Percentiles rank a stretch among this genome's conserved stretches.
Evolutionary conservation across 106 monocot genomes (phyloP).

Genomic region (Hemerocallis citrina): DNA sequence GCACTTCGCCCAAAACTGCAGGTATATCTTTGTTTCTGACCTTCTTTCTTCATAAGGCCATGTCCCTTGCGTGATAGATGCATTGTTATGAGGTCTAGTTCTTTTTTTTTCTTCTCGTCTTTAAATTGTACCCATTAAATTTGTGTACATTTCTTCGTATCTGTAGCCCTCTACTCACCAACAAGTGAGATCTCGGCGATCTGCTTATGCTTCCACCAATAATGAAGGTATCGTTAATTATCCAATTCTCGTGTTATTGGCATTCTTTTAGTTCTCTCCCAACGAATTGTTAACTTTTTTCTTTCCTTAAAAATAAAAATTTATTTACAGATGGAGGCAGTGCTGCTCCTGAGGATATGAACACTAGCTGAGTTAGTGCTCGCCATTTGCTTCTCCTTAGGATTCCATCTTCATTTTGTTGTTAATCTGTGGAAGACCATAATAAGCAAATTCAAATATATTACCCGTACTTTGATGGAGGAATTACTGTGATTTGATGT

Average conservation of each 20-base stretch:
- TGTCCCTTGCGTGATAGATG: no score
- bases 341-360: constrained; percentile 8
- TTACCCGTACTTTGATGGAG: background rate
- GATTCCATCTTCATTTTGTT: background rate
- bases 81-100: no score
- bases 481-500: no score
- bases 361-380: constrained; percentile 1
- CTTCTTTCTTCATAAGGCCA: no score
- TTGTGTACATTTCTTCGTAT: no score
- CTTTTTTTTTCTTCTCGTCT: no score
- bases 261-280: background rate
- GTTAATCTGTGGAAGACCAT: background rate
- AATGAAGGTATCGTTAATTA: constrained; percentile 6
- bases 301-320: no score
- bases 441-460: constrained; percentile 1
- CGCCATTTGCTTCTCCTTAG: background rate
- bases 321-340: constrained; percentile 3
- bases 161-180: constrained; percentile 7
- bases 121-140: no score
- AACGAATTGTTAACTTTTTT: background rate
- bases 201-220: constrained; percentile 13
- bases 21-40: no score
- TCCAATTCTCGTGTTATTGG: background rate
- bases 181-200: constrained; percentile 8
- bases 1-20: constrained; percentile 95